A percentile compares a stretch with the other conserved stretches of the same genome.
Conservation (phyloP, 495 filamentous ascomycete genomes). For the Opeltia flavorubescens region DNA sequence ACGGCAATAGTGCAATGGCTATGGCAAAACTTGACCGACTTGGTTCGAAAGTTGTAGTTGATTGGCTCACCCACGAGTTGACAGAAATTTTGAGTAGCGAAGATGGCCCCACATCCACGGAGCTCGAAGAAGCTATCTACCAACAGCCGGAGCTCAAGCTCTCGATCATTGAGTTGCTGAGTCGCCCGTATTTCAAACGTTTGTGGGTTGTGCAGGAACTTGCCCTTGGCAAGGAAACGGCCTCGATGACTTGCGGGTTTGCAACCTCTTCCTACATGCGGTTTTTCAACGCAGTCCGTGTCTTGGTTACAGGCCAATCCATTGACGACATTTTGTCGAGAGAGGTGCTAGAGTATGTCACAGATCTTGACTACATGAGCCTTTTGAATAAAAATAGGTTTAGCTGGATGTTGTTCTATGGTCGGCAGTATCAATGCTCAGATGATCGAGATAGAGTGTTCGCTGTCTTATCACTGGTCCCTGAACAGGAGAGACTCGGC, state of each 20-base stretch:
- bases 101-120: neutral
- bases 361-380: neutral
- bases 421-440: neutral
- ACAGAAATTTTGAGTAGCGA: neutral
- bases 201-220: conserved; percentile 6
- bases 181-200: neutral
- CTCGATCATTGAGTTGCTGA: neutral
- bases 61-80: neutral
- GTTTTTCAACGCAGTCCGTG: neutral
- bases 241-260: neutral
- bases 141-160: neutral
- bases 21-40: neutral
- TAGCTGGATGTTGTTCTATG: neutral
- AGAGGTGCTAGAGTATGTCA: neutral
- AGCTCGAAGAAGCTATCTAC: neutral
- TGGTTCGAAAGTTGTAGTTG: neutral
- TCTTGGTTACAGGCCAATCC: neutral
- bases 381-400: neutral
- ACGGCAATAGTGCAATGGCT: neutral
- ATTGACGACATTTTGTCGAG: neutral
- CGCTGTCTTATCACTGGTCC: neutral
- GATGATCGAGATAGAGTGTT: conserved; percentile 4
- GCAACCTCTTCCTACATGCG: neutral
- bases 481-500: neutral
- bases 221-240: neutral